Evolutionary conservation across 306 rosid species (phyloP), one percentile per base, ranked within the genome.

Genomic region (Herpetospermum pedunculosum): DNA sequence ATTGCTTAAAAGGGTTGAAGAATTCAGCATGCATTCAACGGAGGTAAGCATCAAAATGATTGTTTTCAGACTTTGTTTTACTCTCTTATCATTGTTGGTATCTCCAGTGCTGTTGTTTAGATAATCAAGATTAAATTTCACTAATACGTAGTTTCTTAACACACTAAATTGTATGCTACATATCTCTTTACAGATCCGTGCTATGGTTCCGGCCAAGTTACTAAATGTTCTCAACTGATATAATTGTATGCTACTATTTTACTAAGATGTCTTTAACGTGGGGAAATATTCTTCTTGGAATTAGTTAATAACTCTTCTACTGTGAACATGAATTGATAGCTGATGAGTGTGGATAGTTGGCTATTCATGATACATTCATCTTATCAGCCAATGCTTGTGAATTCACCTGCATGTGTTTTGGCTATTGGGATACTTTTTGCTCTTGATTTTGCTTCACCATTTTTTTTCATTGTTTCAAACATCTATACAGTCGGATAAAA

Each of bases 1-100:
- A 80, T 83, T 93, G 88, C 89, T 90, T 79, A 77, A 76, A 83
- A 79, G 94, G 70, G 82, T 93, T 78, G 80, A 87, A 80, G 77
- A 79, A 58, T 91, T 93, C 87, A 89, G 85, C 70, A 91, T 93
- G 97, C 97, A 93, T 81, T 84, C 89, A 14, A 93, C 92, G 1
- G 98, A 93, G 98, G 98, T 93, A 65, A 21, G 50, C 34, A 40
- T 11, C 28, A 65, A 40, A 41, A 21, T 12, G 16, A 40, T 12
- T 65, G 34, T 21, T 65, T 21, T 65, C 25, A 23, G 49, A n/a
- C 72, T 65, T 21, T 12, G n/a, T 11, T 65, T 64, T n/a, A 37
- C 71, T n/a, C 28, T 19, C 14, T 10, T 10, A 37, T n/a, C 29
- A 4, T 11, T 21, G 6, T 64, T 64, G 47, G 68, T 63, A 35